These are phyloP conservation scores for Chrysopogon serrulatus DNA, from an alignment of 176 grass and related monocot genomes.

Conservation along the genomic window DNA sequence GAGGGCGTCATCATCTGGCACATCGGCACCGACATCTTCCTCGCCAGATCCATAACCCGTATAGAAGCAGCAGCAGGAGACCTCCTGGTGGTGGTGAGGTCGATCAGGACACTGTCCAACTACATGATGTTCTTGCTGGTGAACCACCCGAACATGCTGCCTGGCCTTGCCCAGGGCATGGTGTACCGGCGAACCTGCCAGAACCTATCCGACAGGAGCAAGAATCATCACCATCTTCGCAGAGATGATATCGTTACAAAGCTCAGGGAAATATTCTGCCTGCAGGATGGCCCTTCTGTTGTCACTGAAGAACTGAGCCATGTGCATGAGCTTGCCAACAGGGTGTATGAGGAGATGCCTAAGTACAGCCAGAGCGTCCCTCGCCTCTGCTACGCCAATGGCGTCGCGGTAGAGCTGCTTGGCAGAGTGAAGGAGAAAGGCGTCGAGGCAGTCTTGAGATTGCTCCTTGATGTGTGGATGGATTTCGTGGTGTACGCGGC, in stretches of 20 bases:
- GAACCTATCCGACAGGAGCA: background rate
- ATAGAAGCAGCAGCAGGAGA: background rate
- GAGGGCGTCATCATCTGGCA: slow-evolving; percentile 26
- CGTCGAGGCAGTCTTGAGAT: background rate
- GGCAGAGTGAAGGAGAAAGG: background rate
- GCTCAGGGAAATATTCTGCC: background rate
- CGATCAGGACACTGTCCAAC: slow-evolving; percentile 1
- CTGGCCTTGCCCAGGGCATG: slow-evolving; percentile 13
- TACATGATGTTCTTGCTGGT: slow-evolving; percentile 23
- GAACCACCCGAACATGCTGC: background rate
- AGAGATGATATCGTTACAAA: no score
- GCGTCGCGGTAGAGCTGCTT: background rate
- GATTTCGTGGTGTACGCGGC: background rate
- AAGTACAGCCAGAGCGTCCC: background rate
- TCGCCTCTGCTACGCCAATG: background rate
- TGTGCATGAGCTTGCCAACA: background rate
- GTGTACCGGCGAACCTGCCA: background rate
- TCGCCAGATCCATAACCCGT: background rate
- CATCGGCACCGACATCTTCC: slow-evolving; percentile 15
- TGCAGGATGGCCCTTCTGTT: background rate
- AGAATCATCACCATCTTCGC: background rate
- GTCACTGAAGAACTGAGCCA: background rate
- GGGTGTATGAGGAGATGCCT: background rate
- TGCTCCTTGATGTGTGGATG: background rate
- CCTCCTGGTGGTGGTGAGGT: background rate